A percentile compares a stretch with the other conserved stretches of the same genome.
Conservation (phyloP, 169 alveolate species). For the Toxoplasma gondii region DNA sequence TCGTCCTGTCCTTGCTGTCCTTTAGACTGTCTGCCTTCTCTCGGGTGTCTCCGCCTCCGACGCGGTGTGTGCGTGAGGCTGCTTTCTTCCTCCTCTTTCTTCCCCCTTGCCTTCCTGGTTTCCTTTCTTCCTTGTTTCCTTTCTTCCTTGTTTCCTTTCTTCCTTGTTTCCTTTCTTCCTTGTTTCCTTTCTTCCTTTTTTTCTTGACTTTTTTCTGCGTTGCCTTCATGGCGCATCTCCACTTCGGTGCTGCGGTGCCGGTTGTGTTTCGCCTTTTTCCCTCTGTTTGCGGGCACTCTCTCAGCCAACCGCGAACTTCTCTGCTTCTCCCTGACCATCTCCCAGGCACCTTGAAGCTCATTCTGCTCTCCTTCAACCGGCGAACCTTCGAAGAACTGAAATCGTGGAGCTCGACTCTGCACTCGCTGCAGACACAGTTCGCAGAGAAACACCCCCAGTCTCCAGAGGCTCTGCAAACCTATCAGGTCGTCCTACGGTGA, state of each 20-base stretch:
- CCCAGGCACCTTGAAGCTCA: not conserved
- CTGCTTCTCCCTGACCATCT: not conserved
- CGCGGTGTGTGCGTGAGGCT: no score
- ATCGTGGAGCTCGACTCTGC: not conserved
- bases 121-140: not conserved
- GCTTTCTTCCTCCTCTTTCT: no score
- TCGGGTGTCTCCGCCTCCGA: no score
- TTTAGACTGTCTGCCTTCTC: no score
- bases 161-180: no score
- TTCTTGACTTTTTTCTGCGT: not conserved
- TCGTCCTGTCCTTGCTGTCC: no score
- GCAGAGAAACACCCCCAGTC: not conserved
- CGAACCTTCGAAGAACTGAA: not conserved
- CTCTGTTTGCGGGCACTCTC: not conserved
- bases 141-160: not conserved
- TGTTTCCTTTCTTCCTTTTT: not conserved
- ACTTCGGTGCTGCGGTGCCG: constrained; percentile 23
- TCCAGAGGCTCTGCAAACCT: not conserved
- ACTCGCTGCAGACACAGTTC: not conserved
- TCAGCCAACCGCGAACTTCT: not conserved
- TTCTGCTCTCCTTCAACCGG: not conserved
- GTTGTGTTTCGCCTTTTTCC: not conserved
- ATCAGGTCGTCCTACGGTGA: not conserved
- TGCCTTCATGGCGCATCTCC: not conserved
- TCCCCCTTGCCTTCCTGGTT: not conserved